Evolutionary conservation across 257 asterid genomes (phyloP), one percentile per base, ranked within the genome.

Genomic region (Penstemon eatonii): DNA sequence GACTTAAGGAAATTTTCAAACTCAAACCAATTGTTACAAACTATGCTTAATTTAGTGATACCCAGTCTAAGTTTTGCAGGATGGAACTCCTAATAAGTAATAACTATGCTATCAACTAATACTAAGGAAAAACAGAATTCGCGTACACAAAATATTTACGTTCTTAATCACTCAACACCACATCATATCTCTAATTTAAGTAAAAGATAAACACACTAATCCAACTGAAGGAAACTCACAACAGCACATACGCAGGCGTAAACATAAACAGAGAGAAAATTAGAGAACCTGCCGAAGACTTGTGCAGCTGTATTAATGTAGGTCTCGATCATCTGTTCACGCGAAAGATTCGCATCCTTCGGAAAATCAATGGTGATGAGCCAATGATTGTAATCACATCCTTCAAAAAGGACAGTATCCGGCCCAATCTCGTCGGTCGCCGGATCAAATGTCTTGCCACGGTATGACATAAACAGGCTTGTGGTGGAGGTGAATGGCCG

Each of bases 301-400:
- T 87, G 85, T 4, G 99, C 90, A 60, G 97, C 97, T 8, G 81
- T 84, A 4, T 83, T 83, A 13, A 88, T 85, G 38, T 88, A 93
- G 49, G 87, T 80, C 1, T 85, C 92, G 12, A 93, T 82, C 96
- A 83, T 90, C 65, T 87, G 85, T 40, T 93, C 95, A 41, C 91
- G 83, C 0, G 86, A 61, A 7, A 78, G 69, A 8, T 60, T 56
- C 56, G 83, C 25, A 15, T 85, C 92, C 67, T 78, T 82, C 45
- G 96, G 89, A 72, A 90, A 84, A 70, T 93, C 97, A 15, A 93
- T 70, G 38, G 91, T 84, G 65, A 93, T 93, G 1, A 93, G 95
- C 96, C 96, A 93, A 80, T 93, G 99, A 8, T 90, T 89, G 80
- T 87, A 93, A 76, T 93, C 99, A 73, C 97, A 93, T 36, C 99